Evolutionary conservation across 768 basidiomycete species (phyloP), one percentile per base, ranked within the genome.

Genomic region (Tylopilus sp.): DNA sequence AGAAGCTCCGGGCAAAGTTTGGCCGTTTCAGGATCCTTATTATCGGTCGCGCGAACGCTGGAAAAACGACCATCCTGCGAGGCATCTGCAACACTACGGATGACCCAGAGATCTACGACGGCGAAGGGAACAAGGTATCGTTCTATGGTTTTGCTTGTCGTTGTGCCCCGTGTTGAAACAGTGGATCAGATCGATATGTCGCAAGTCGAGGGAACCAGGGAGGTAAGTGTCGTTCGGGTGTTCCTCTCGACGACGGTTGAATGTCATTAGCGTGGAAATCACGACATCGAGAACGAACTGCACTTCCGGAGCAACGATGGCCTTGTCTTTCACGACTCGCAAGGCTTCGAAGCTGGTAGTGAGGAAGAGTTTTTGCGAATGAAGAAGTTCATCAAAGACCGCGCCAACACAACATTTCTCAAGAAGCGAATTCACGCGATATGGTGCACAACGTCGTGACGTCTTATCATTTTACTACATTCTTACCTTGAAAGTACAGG

Each of bases 351-450:
- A 43, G 53, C 50, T 3, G 53, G 53, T 11, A n/a, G 46, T 9
- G 42, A 18, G 11, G 51, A 47, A 0, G 40, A 55, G 17, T 52
- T 47, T 35, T 12, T 46, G 44, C 12, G 22, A 3, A 30, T 43
- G 44, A 55, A 55, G 40, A 23, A 52, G 3, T 53, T 53, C 18
- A 52, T 51, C 15, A 18, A 13, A 2, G 49, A 51, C 13, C 43
- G 52, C 13, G 53, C 44, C 0, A 26, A 52, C 18, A 52, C 44
- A 1, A 22, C 40, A 1, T 1, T 23, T 21, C 50, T 55, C 44
- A 42, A 55, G 33, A 47, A 55, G 6, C 50, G 44, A 11, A 17
- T 55, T 20, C 53, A 55, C 2, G 44, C 44, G 13, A 55, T 55
- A 21, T 54, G 53, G 53, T 41, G 38, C 36, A 4, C 1, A 6